phyloP scores from a whole-genome alignment of 768 basidiomycete genomes.

The Russula sp. region DNA sequence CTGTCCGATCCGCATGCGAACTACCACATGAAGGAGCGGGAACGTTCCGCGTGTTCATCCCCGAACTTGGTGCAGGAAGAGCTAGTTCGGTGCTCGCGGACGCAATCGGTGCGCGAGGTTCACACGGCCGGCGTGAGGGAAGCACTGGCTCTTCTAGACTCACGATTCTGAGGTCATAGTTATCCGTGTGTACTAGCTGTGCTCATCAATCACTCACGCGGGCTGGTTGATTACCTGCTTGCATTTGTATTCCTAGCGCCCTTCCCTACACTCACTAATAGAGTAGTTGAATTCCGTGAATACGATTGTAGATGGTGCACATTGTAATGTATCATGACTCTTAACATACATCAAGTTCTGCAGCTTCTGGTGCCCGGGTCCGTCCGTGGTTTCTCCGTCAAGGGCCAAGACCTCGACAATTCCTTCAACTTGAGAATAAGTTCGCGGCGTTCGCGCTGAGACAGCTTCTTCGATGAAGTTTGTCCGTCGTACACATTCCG shows the following conservation, averaged over 20 bases:
- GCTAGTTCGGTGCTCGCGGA: slow-evolving; percentile 57
- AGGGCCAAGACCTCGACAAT: slow-evolving; percentile 48
- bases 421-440: slow-evolving; percentile 42
- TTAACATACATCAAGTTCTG: slow-evolving; percentile 7
- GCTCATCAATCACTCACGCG: slow-evolving; percentile 8
- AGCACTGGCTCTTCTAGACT: slow-evolving; percentile 70
- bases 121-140: slow-evolving; percentile 70
- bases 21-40: slow-evolving; percentile 47
- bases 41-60: slow-evolving; percentile 41
- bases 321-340: slow-evolving; percentile 8
- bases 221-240: slow-evolving; percentile 15
- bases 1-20: slow-evolving; percentile 55
- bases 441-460: slow-evolving; percentile 38
- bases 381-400: slow-evolving; percentile 1
- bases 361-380: too few species aligned
- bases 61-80: slow-evolving; percentile 59
- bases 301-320: neutral
- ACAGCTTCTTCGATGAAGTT: slow-evolving; percentile 32
- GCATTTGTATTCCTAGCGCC: slow-evolving; percentile 16
- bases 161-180: slow-evolving; percentile 34
- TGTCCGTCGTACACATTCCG: slow-evolving; percentile 39
- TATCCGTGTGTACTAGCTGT: neutral
- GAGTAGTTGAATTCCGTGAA: slow-evolving; percentile 15
- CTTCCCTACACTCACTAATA: slow-evolving; percentile 8
- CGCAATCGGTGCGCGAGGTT: slow-evolving; percentile 57